Percentiles rank a stretch among this genome's conserved stretches.
phyloP scores from a whole-genome alignment of 2,329 filamentous ascomycete species.

The Bipolaris victoriae region DNA sequence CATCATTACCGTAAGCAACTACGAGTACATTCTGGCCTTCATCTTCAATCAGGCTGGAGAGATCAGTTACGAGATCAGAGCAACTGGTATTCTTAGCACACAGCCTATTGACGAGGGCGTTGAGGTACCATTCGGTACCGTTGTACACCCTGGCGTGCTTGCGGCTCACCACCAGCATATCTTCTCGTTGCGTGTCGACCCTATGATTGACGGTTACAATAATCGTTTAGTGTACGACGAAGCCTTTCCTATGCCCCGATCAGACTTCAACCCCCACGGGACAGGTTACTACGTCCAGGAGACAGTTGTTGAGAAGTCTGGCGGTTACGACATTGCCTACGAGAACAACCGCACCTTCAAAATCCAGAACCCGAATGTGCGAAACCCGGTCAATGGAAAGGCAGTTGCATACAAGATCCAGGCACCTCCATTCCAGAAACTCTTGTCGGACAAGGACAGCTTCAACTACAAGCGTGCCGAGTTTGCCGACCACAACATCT shows the following conservation, averaged over 20 bases:
- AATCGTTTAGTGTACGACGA: conserved; percentile 60
- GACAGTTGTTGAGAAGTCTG: conserved; percentile 56
- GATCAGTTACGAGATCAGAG: conserved; percentile 69
- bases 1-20: conserved; percentile 75
- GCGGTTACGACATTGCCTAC: conserved; percentile 57
- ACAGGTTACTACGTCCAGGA: conserved; percentile 57
- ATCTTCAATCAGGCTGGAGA: conserved; percentile 75
- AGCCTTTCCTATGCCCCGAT: conserved; percentile 64
- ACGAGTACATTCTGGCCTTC: conserved; percentile 75
- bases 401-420: conserved; percentile 59
- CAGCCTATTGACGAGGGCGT: conserved; percentile 70
- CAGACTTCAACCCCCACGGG: conserved; percentile 62
- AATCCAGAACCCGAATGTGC: conserved; percentile 54
- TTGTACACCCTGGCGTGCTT: conserved; percentile 72
- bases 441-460: conserved; percentile 59
- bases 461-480: conserved; percentile 64
- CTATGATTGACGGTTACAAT: conserved; percentile 54
- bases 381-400: conserved; percentile 56
- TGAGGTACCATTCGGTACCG: conserved; percentile 69
- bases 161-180: conserved; percentile 78
- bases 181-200: conserved; percentile 63
- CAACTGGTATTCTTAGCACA: conserved; percentile 71
- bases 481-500: conserved; percentile 65
- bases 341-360: conserved; percentile 56
- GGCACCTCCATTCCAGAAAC: conserved; percentile 58